Evolutionary conservation across 495 filamentous ascomycete genomes (phyloP), one percentile per base, ranked within the genome.

Genomic region (Penicillium atrosanguineum): DNA sequence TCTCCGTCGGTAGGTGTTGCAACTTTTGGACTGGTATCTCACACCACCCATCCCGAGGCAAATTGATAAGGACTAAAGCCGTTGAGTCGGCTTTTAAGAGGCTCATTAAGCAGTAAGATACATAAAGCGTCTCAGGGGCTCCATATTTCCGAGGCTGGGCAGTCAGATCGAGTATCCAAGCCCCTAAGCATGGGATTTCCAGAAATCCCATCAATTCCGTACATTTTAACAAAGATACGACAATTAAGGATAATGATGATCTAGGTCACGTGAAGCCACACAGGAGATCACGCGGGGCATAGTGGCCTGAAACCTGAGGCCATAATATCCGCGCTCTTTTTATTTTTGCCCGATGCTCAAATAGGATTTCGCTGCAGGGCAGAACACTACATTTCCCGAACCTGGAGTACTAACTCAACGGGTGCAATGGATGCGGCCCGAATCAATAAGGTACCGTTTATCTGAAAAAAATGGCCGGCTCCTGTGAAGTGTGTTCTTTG

Each of bases 401-500:
- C 18, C 9, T 21, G 14, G 28, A 23, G 20, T 12, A 3, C 25
- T 44, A 20, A 48, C 44, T 43, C 37, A 44, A 23, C 39, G 44
- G 50, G 55, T 45, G 55, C 58, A 55, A 56, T 18, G 55, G 42
- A 36, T 37, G 34, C 48, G 28, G 23, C 43, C 15, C 47, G 25
- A 44, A 7, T 43, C 18, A 18, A 34, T 46, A 36, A 34, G 19
- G 46, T 38, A 47, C 53, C 41, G 44, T 44, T 16, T 40, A 28
- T 43, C 50, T 44, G 39, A 52, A 20, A 20, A 60, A 46, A 49
- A 72, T 72, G 68, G 31, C 72, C 26, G 63, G 56, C 52, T 59
- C 56, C 20, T 89, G 86, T 58, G 77, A 77, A 54, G 79, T 88
- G 16, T 89, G 85, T 68, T 69, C 76, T 46, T 68, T 67, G 45